These are phyloP conservation scores for Thelonectria discophora DNA, from an alignment of 2,329 filamentous ascomycete genomes.

Conservation along the genomic window DNA sequence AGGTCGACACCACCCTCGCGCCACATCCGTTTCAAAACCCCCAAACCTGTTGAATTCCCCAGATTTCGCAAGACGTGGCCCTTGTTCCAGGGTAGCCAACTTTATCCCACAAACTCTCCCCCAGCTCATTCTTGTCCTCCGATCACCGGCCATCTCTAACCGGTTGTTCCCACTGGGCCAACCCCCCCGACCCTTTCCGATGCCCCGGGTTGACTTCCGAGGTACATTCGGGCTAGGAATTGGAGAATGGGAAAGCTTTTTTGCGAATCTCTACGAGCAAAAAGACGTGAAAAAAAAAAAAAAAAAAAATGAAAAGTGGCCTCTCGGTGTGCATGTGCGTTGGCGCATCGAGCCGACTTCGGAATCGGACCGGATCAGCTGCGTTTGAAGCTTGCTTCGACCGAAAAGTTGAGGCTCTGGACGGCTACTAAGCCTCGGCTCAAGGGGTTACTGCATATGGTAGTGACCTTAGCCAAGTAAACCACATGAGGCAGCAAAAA, in stretches of 20 bases:
- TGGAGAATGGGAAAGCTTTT: not conserved
- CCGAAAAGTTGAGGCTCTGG: not conserved
- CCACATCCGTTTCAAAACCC: not conserved
- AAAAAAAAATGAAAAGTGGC: too few relatives aligned
- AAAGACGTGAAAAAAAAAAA: too few relatives aligned
- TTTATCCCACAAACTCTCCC: not conserved
- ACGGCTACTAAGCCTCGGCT: not conserved
- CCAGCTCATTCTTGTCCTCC: not conserved
- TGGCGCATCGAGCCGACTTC: not conserved
- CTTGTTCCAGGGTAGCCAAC: not conserved
- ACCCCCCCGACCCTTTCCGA: slow-evolving; percentile 10
- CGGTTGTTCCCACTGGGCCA: too few relatives aligned
- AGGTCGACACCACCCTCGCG: not conserved
- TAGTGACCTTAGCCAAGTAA: too few relatives aligned
- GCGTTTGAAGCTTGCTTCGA: not conserved
- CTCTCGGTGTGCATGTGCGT: not conserved
- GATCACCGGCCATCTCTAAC: not conserved
- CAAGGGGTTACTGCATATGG: too few relatives aligned
- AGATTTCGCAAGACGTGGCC: too few relatives aligned
- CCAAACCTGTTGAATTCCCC: too few relatives aligned
- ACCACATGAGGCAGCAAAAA: too few relatives aligned
- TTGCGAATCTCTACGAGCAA: too few relatives aligned
- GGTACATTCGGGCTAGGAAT: not conserved
- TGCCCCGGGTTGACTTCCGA: slow-evolving; percentile 8
- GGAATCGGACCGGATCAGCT: slow-evolving; percentile 7